A percentile compares a stretch with the other conserved stretches of the same genome.
Evolutionary conservation across 345 rosid species (phyloP).

Genomic region (sweet orange (Citrus sinensis)): DNA sequence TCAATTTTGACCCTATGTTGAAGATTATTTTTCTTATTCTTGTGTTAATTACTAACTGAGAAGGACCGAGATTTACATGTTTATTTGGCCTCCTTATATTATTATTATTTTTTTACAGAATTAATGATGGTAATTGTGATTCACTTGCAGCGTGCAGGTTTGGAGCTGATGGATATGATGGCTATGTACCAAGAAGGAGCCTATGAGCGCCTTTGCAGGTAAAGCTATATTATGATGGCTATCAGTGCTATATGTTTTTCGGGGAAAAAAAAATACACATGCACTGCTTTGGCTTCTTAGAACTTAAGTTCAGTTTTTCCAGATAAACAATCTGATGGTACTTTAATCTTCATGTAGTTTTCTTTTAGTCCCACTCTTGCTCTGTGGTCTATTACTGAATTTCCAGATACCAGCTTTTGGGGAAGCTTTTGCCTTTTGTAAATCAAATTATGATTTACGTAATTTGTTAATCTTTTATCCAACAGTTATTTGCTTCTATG

Average conservation of each 20-base stretch:
- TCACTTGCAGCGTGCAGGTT: slow-evolving; percentile 85
- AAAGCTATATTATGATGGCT: background rate
- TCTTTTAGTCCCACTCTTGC: background rate
- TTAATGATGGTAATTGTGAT: slow-evolving; percentile 1
- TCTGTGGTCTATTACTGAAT: background rate
- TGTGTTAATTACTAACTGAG: background rate
- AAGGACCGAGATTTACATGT: background rate
- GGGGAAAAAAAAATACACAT: background rate
- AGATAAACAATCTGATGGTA: background rate
- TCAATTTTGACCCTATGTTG: background rate
- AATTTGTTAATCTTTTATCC: background rate
- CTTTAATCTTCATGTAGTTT: too few species aligned
- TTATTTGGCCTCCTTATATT: background rate
- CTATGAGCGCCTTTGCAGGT: slow-evolving; percentile 98
- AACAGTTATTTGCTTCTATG: background rate
- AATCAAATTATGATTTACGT: background rate
- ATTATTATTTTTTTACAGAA: background rate
- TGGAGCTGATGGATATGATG: slow-evolving; percentile 99
- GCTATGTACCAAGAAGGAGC: slow-evolving; percentile 99
- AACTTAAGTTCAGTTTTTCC: background rate
- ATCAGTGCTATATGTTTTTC: background rate
- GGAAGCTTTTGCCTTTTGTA: background rate
- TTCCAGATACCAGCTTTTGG: background rate
- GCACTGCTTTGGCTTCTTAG: background rate
- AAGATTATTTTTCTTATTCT: background rate